These are phyloP conservation scores for Aspergillus unguis DNA, from an alignment of 2,329 filamentous ascomycete genomes.

Conservation along the genomic window DNA sequence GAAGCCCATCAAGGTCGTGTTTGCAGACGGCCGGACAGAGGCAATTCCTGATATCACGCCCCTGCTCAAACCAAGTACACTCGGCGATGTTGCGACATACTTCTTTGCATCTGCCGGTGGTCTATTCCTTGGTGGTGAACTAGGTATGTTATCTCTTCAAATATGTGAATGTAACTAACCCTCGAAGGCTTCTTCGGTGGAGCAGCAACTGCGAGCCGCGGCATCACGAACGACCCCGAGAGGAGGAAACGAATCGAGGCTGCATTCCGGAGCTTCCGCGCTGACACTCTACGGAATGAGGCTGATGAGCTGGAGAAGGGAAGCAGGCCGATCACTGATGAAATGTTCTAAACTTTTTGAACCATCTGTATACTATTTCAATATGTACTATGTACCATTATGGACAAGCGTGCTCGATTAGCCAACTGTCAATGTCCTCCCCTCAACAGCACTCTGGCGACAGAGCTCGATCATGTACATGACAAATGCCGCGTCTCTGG, in stretches of 20 bases:
- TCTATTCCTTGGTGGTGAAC: conserved; percentile 62
- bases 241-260: conserved; percentile 57
- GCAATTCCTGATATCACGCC: conserved; percentile 60
- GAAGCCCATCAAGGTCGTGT: conserved; percentile 60
- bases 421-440: not conserved
- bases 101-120: conserved; percentile 61
- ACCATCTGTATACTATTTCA: not conserved
- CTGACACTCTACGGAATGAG: conserved; percentile 61
- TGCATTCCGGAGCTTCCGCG: conserved; percentile 61
- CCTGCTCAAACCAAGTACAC: conserved; percentile 53
- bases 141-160: conserved; percentile 24
- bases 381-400: not conserved
- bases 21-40: conserved; percentile 62
- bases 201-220: conserved; percentile 51
- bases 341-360: conserved; percentile 21
- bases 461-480: not conserved
- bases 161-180: not conserved
- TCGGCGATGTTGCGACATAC: conserved; percentile 62
- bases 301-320: conserved; percentile 53
- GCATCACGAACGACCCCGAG: conserved; percentile 54
- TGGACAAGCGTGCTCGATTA: not conserved
- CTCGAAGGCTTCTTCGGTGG: conserved; percentile 55
- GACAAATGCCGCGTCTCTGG: not conserved
- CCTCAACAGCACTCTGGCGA: not conserved
- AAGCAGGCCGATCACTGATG: conserved; percentile 21